Percentiles rank a stretch among this genome's conserved stretches.
Conservation (phyloP, 2,329 filamentous ascomycete genomes). For the Cercospora zeae-maydis region DNA sequence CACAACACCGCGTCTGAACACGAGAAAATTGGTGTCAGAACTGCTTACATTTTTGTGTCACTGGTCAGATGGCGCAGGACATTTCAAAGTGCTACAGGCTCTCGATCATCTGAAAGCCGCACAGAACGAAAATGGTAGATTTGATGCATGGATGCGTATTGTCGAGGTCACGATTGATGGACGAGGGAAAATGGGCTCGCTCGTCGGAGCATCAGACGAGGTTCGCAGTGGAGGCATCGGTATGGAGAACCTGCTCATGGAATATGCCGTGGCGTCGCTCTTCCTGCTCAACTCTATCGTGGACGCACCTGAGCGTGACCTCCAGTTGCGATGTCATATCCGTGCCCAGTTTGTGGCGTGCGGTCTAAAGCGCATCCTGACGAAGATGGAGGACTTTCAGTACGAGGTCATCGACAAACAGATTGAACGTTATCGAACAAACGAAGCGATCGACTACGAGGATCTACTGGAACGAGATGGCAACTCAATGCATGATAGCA, state of each 20-base stretch:
- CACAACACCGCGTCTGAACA: conserved; percentile 83
- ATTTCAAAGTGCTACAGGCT: conserved; percentile 88
- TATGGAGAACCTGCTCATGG: conserved; percentile 98
- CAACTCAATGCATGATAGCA: conserved; percentile 81
- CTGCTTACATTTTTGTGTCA: conserved; percentile 94
- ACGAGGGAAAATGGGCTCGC: conserved; percentile 95
- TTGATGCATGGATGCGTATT: conserved; percentile 97
- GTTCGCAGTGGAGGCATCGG: conserved; percentile 92
- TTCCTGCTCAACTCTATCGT: conserved; percentile 96
- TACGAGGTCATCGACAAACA: conserved; percentile 99
- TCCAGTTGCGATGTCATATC: conserved; percentile 90
- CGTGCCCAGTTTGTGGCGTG: conserved; percentile 93
- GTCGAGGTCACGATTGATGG: conserved; percentile 97
- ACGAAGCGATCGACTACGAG: conserved; percentile 97
- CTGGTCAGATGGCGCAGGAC: conserved; percentile 84
- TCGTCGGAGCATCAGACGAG: conserved; percentile 95
- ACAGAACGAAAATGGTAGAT: conserved; percentile 87
- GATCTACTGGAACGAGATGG: conserved; percentile 90
- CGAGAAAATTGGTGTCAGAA: conserved; percentile 90
- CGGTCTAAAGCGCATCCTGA: conserved; percentile 88
- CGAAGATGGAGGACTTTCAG: conserved; percentile 97
- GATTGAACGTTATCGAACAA: conserved; percentile 85
- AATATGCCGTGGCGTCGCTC: conserved; percentile 92
- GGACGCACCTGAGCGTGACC: conserved; percentile 81
- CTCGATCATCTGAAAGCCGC: conserved; percentile 87